Evolutionary conservation across 768 basidiomycete species (phyloP), one percentile per base, ranked within the genome.

Genomic region (Sistotremastrum niveocremeum): DNA sequence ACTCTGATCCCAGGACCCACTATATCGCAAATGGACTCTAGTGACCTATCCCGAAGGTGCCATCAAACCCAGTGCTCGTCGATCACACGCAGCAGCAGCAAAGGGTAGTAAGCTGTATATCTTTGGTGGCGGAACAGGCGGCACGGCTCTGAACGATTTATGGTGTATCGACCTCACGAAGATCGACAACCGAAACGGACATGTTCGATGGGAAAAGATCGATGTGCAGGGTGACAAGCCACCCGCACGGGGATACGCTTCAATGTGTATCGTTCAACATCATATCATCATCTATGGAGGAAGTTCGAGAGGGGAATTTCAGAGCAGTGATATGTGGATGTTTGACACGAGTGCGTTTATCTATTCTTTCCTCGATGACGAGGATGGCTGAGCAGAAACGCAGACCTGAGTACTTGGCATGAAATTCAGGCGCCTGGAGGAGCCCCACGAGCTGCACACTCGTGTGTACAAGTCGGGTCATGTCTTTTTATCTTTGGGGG

Each of bases 111-210:
- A 75, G 57, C 72, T 97, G 0, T 87, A 84, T 68, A 63, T 95
- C 3, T 95, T 94, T 55, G 93, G 90, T 6, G 90, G 93, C n/a
- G 91, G 93, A 2, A 93, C 89, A 48, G 93, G 93, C 0, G 68
- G 82, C 65, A 75, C 74, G n/a, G 90, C 93, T 0, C 68, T 95
- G 46, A 86, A 87, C 53, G 91, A 95, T 60, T 65, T 93, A 12
- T 94, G 90, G 89, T 77, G 81, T 10, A 65, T 94, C 28, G 87
- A 94, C 47, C 75, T 83, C 0, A 70, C 65, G 34, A 64, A 68
- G 43, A 53, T 62, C 37, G 57, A 66, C 50, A 54, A 49, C 57
- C 30, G 46, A 62, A 4, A 63, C 67, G 4, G 59, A 60, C 38
- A 62, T 81, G 61, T 20, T 20, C 65, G 64, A 32, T 84, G 82